Evolutionary conservation across 768 basidiomycete species (phyloP).

Genomic region (Phlebiopsis gigantea): DNA sequence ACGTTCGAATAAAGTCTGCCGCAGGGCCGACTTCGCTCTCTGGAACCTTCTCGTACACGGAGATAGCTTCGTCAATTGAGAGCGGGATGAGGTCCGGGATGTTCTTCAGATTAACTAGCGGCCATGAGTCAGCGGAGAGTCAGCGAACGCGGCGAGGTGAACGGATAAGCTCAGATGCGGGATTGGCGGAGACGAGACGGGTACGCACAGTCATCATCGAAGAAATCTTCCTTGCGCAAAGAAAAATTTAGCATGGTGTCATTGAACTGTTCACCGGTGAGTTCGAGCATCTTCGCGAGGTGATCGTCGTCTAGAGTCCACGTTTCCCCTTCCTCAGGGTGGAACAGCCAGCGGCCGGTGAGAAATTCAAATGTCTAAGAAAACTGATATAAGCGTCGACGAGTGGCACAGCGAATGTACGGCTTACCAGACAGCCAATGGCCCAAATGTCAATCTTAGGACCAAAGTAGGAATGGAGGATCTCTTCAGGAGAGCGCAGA

Average conservation of each 20-base stretch:
- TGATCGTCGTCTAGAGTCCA: constrained; percentile 23
- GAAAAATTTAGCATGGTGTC: constrained; percentile 14
- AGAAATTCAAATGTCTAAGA: constrained; percentile 24
- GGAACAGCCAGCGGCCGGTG: constrained; percentile 20
- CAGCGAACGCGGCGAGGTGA: too few relatives aligned
- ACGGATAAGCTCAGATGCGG: background rate
- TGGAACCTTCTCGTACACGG: background rate
- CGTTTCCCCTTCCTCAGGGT: constrained; percentile 14
- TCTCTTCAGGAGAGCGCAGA: constrained; percentile 27
- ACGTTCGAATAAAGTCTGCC: constrained; percentile 3
- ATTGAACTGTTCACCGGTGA: constrained; percentile 23
- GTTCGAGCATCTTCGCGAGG: constrained; percentile 26
- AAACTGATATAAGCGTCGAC: background rate
- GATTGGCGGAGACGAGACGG: background rate
- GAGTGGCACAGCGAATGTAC: background rate
- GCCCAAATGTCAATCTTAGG: constrained; percentile 27
- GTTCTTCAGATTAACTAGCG: background rate
- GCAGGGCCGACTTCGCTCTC: constrained; percentile 1
- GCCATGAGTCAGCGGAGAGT: background rate
- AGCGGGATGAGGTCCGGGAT: background rate
- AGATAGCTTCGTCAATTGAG: background rate
- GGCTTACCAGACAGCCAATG: constrained; percentile 25
- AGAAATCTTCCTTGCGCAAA: background rate
- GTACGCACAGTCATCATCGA: constrained; percentile 11
- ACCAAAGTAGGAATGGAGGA: constrained; percentile 19